Evolutionary conservation across 352 stramenopile genomes (phyloP).

Genomic region (Phytopythium boreale): DNA sequence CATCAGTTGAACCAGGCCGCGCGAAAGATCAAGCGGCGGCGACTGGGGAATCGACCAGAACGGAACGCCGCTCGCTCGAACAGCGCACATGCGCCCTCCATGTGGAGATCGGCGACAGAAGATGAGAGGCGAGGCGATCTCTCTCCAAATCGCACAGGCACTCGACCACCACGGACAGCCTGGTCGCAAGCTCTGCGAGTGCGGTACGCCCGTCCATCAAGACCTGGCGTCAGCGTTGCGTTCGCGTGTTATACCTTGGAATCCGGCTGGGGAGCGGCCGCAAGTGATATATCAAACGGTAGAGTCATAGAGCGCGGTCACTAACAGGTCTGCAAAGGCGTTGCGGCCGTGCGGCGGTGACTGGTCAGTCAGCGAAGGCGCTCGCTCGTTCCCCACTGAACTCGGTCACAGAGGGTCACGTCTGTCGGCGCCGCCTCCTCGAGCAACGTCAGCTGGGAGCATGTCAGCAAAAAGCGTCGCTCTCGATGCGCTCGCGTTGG

Average conservation of each 20-base stretch:
- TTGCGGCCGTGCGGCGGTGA: neutral
- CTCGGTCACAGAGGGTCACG: neutral
- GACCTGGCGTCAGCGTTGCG: neutral
- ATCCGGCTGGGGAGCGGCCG: neutral
- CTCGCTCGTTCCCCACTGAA: neutral
- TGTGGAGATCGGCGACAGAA: neutral
- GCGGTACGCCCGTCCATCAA: neutral
- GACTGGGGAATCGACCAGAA: neutral
- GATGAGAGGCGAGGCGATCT: neutral
- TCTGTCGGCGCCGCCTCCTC: neutral
- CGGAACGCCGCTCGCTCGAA: neutral
- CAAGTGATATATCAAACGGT: neutral
- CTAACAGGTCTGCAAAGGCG: neutral
- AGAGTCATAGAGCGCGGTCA: neutral
- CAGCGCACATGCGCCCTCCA: neutral
- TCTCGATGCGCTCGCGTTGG: neutral
- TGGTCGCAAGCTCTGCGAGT: neutral
- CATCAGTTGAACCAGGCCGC: neutral
- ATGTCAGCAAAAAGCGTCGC: neutral
- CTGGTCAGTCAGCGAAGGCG: neutral
- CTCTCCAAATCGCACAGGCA: neutral
- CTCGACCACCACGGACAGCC: neutral
- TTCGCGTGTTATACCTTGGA: neutral
- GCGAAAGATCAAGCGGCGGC: slow-evolving; percentile 1
- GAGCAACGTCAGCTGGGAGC: neutral